Evolutionary conservation across 495 filamentous ascomycete species (phyloP), one percentile per base, ranked within the genome.

Genomic region (Aspergillus haitiensis): DNA sequence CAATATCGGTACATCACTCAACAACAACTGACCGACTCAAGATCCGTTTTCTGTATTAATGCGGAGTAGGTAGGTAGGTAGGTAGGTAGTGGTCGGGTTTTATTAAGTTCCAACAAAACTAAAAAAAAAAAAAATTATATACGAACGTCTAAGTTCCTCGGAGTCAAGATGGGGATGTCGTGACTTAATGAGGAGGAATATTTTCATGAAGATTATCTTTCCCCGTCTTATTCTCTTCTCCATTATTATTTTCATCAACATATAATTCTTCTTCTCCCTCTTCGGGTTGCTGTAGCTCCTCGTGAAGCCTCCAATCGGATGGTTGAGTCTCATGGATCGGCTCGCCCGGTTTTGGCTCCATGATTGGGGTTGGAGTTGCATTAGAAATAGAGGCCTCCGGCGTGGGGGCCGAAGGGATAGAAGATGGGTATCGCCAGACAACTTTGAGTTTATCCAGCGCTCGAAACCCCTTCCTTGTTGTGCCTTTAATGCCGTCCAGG

Each of bases 371-470:
- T 27, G 21, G 21, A 27, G 21, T 27, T 27, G 21, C 21, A 27
- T 1, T 27, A 27, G 21, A 27, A 27, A 27, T 27, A 27, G 21
- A 3, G 21, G 21, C 3, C 21, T 27, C 21, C 3, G 21, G 3
- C 21, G 21, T 27, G 27, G 66, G 59, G 5, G 71, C 44, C 12
- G 63, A 27, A 27, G 21, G 21, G 21, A 27, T 27, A 27, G 21
- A 27, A 27, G 21, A n/a, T 13, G 75, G 65, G 63, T 81, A 75
- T 45, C 78, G 79, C 94, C 94, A 98, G 5, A 97, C 89, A 8
- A 97, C 91, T 16, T 91, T 85, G n/a, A 97, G 68, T 18, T 82
- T 82, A 65, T 98, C 93, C 3, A 95, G 82, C 1, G 91, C 91
- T 40, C 85, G 79, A 6, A 86, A 88, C 0, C 94, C 94, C 67